These are phyloP conservation scores for Kluyveromyces marxianus DNA, from an alignment of 1,139 yeast species.

Conservation along the genomic window DNA sequence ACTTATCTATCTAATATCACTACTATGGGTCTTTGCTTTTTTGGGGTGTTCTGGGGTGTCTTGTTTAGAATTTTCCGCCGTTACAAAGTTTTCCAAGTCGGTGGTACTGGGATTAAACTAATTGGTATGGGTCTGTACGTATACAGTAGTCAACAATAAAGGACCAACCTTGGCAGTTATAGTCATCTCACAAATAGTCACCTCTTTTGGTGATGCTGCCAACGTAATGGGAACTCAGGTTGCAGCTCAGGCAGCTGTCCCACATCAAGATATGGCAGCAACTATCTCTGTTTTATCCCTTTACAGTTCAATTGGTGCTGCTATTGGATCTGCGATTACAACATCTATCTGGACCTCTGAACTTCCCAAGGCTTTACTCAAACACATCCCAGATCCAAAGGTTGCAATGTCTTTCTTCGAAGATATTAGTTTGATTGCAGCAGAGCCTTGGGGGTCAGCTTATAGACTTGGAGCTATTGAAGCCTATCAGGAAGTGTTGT, in stretches of 20 bases:
- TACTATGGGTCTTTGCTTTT: constrained; percentile 32
- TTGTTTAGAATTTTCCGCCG: constrained; percentile 30
- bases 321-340: constrained; percentile 34
- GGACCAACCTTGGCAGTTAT: constrained; percentile 26
- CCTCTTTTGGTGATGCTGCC: constrained; percentile 33
- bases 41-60: constrained; percentile 32
- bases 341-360: constrained; percentile 56
- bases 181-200: constrained; percentile 26
- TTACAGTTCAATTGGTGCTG: constrained; percentile 47
- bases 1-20: constrained; percentile 32
- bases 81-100: constrained; percentile 30
- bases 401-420: constrained; percentile 35
- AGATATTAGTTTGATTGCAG: constrained; percentile 41
- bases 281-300: constrained; percentile 48
- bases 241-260: constrained; percentile 50
- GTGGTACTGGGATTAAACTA: constrained; percentile 29
- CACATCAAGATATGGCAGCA: constrained; percentile 51
- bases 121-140: constrained; percentile 29
- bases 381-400: constrained; percentile 17
- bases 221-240: constrained; percentile 39
- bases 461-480: constrained; percentile 46
- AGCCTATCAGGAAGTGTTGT: constrained; percentile 52
- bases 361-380: constrained; percentile 33
- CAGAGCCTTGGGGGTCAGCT: constrained; percentile 49
- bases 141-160: constrained; percentile 17